Evolutionary conservation across 805 yeast species (phyloP), one percentile per base, ranked within the genome.

Genomic region (Candida qinlingensis): DNA sequence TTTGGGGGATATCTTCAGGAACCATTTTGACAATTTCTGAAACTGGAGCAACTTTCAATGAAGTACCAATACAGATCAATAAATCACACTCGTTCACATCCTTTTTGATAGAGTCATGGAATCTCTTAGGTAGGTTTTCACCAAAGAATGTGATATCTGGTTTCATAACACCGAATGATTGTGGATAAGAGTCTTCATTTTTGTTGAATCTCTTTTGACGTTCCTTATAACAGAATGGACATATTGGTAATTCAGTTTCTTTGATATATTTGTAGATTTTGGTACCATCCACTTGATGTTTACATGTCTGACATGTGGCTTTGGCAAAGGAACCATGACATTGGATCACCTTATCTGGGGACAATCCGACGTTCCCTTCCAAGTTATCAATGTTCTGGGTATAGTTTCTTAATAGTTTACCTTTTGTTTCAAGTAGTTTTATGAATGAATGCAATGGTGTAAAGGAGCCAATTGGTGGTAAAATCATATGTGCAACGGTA

Each of bases 121-220:
- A 90, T 42, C 73, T 66, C 11, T 72, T 71, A 1, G 97, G 96
- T 49, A 90, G 70, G 12, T 82, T 79, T 64, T 90, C 97, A 12
- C 96, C 96, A 57, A 90, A 90, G 61, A 90, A 90, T 0, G 96
- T 89, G 52, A 90, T 90, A 62, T 90, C 96, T 0, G 97, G 97
- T 63, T 91, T 90, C 77, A 87, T 75, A 3, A 89, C 92, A 12
- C 96, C 97, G 61, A 67, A 80, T 7, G 85, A 76, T 56, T 79
- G 76, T 2, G 66, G 65, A 5, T 45, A 45, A 25, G 30, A 57
- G 19, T 57, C 59, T 4, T 57, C 62, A 9, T 58, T 63, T 11
- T 59, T 61, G 4, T 59, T 65, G 25, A 60, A 63, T 41, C 54
- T 57, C 42, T 56, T 63, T 45, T 62, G 63, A 49, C 82, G 69